phyloP scores from a whole-genome alignment of 1,284 basidiomycete species.

The Ustilago sp. region DNA sequence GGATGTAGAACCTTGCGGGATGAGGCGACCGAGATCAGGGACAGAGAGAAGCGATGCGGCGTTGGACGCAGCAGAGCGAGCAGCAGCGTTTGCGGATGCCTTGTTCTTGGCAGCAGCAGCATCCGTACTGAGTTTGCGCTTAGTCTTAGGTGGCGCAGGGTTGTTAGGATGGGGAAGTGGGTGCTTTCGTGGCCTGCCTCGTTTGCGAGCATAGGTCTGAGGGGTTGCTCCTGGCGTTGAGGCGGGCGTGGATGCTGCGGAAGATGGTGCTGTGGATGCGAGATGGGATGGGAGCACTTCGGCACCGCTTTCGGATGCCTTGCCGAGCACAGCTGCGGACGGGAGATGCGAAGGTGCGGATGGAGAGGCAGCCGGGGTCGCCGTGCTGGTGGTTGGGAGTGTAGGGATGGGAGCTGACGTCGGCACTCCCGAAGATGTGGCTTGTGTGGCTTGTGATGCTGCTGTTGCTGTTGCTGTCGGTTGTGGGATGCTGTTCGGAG shows the following conservation, averaged over 20 bases:
- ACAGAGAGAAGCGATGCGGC: slow-evolving; percentile 37
- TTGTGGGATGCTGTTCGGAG: neutral
- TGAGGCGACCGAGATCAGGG: slow-evolving; percentile 47
- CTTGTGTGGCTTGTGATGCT: neutral
- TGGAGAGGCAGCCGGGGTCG: neutral
- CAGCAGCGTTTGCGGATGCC: slow-evolving; percentile 21
- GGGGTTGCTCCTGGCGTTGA: slow-evolving; percentile 33
- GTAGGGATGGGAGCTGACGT: neutral
- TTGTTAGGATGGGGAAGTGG: slow-evolving; percentile 42
- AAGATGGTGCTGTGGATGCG: slow-evolving; percentile 16
- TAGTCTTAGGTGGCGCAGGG: slow-evolving; percentile 17
- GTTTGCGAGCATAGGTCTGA: slow-evolving; percentile 33
- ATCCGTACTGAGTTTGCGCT: slow-evolving; percentile 37
- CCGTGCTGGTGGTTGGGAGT: neutral
- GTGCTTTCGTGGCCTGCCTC: slow-evolving; percentile 47
- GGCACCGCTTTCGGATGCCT: neutral
- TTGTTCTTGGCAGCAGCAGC: slow-evolving; percentile 26
- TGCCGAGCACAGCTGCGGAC: neutral
- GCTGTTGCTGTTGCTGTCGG: neutral
- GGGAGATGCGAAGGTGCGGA: neutral
- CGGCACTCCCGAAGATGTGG: slow-evolving; percentile 3
- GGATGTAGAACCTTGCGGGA: slow-evolving; percentile 41
- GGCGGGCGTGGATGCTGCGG: slow-evolving; percentile 34
- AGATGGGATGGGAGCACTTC: neutral
- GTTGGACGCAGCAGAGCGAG: slow-evolving; percentile 35